Conservation (phyloP, 2,329 filamentous ascomycete genomes). For the Calcarisporium arbuscula region DNA sequence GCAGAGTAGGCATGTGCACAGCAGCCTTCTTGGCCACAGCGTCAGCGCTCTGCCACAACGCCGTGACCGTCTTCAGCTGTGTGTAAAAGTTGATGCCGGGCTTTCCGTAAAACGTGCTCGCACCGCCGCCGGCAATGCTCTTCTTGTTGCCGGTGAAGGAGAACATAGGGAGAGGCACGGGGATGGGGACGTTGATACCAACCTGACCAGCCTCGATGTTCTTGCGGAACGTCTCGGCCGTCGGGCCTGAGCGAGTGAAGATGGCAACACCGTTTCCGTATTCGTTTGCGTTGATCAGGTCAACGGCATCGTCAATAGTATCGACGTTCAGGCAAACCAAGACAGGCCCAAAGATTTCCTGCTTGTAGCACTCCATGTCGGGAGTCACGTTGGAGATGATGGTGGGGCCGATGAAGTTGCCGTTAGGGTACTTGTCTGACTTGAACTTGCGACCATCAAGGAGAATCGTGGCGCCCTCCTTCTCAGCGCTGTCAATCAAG, state of each 20-base stretch:
- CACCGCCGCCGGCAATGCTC: constrained; percentile 84
- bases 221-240: constrained; percentile 70
- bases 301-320: constrained; percentile 72
- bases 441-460: constrained; percentile 72
- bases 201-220: constrained; percentile 82
- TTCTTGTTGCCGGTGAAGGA: constrained; percentile 78
- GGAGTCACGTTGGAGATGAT: constrained; percentile 76
- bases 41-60: constrained; percentile 81
- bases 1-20: constrained; percentile 70
- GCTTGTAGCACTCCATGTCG: constrained; percentile 76
- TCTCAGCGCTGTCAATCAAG: constrained; percentile 69
- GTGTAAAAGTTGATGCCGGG: constrained; percentile 93
- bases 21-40: constrained; percentile 78
- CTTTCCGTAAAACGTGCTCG: constrained; percentile 91
- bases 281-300: constrained; percentile 77
- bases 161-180: constrained; percentile 65
- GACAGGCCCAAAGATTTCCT: constrained; percentile 83
- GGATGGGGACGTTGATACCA: constrained; percentile 79
- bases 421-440: constrained; percentile 73
- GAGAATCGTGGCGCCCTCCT: constrained; percentile 76
- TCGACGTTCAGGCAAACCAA: constrained; percentile 74
- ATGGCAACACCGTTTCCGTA: constrained; percentile 84
- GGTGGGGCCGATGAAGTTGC: constrained; percentile 80
- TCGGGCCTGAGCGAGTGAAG: constrained; percentile 73
- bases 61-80: constrained; percentile 95